Evolutionary conservation across 306 rosid genomes (phyloP), one percentile per base, ranked within the genome.

Genomic region (Cotoneaster glaucophyllus): DNA sequence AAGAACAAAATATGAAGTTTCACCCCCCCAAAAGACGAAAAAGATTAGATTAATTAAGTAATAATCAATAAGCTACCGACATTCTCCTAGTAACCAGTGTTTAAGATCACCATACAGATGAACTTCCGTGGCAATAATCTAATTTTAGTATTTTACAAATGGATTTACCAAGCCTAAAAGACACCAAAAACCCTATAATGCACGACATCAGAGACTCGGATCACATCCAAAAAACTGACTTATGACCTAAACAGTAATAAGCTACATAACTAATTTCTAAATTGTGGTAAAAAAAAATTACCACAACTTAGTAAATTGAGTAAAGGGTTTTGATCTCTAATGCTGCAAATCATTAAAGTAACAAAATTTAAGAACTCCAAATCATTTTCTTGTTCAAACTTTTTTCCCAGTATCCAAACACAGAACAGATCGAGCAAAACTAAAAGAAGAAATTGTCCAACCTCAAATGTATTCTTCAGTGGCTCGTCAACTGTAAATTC

Each of bases 401-500:
- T 24, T 74, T 61, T 69, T 64, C 59, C 34, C 78, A 64, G 74
- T 29, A 71, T 32, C 66, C 53, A 78, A 57, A 28, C 62, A 32
- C 26, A 78, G 57, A 58, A 64, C 71, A 77, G 89, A 81, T 85
- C 83, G 64, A 73, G 37, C 41, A 54, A 43, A 75, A 67, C 17
- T 28, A 64, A 43, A 15, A 50, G 22, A n/a, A 9, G 25, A 18
- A 11, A 69, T 37, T 45, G 62, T 15, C 81, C 67, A 76, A 95
- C 99, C 99, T 89, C 77, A 82, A 90, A 89, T 77, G 99, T 44
- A 31, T 59, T 84, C 93, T 84, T 89, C 83, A 82, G 80, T 29
- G 85, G 81, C 76, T 89, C 97, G 67, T 92, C 91, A 75, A 89
- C 99, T 92, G 88, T 73, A 73, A 80, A 65, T 61, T n/a, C 57